Evolutionary conservation across 2,329 filamentous ascomycete species (phyloP).

Genomic region (Purpureocillium lavendulum): DNA sequence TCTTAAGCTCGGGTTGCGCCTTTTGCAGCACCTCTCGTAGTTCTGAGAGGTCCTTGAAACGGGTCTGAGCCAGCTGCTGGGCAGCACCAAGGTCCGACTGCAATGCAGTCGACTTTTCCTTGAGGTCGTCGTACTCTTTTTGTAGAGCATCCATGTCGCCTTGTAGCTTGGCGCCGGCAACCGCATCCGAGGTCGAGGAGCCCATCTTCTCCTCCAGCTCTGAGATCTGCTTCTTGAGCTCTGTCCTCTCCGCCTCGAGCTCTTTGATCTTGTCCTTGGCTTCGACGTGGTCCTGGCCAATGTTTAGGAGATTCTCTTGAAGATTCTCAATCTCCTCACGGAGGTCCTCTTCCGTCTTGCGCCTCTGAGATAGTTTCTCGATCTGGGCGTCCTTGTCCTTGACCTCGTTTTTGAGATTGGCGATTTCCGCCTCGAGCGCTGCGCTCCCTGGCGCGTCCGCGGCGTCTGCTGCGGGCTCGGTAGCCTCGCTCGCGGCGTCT

Average conservation of each 20-base stretch:
- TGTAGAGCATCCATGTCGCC: slow-evolving; percentile 49
- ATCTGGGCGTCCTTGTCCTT: slow-evolving; percentile 65
- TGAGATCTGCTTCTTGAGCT: slow-evolving; percentile 52
- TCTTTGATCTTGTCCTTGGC: slow-evolving; percentile 70
- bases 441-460: slow-evolving; percentile 20
- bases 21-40: slow-evolving; percentile 74
- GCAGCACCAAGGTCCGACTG: slow-evolving; percentile 81
- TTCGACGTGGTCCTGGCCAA: slow-evolving; percentile 78
- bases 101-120: slow-evolving; percentile 58
- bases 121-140: slow-evolving; percentile 57
- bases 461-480: slow-evolving; percentile 9
- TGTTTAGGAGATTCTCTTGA: slow-evolving; percentile 67
- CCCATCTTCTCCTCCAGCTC: slow-evolving; percentile 65
- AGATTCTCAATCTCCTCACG: slow-evolving; percentile 80
- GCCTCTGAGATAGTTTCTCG: slow-evolving; percentile 58
- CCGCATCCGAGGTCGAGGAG: slow-evolving; percentile 21
- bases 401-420: slow-evolving; percentile 43
- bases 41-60: slow-evolving; percentile 83
- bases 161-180: slow-evolving; percentile 46
- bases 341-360: slow-evolving; percentile 69
- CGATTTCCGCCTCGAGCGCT: slow-evolving; percentile 39
- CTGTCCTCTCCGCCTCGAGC: slow-evolving; percentile 59
- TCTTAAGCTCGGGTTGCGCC: slow-evolving; percentile 76
- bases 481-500: slow-evolving; percentile 23
- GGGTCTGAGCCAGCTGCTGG: slow-evolving; percentile 74